A percentile compares a stretch with the other conserved stretches of the same genome.
Conservation (phyloP, 768 basidiomycete species). For the Tubosaeta sp. region DNA sequence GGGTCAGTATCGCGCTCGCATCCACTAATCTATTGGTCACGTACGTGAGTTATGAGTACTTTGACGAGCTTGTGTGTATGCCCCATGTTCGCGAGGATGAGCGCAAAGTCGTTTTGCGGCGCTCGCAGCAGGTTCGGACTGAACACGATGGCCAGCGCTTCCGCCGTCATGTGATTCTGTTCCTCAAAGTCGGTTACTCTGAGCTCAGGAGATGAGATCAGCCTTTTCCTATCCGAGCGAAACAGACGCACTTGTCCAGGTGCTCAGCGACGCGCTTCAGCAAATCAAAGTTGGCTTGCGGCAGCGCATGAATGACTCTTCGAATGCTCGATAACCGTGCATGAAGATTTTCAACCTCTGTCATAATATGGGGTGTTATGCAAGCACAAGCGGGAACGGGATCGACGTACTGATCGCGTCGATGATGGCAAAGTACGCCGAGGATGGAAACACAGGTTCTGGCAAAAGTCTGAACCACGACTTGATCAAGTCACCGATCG, state of each 20-base stretch:
- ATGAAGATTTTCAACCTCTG: slow-evolving; percentile 69
- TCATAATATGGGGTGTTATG: slow-evolving; percentile 4
- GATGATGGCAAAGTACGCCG: slow-evolving; percentile 65
- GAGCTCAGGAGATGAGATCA: slow-evolving; percentile 1
- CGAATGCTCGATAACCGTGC: slow-evolving; percentile 62
- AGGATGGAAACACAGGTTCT: slow-evolving; percentile 70
- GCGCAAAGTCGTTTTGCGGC: slow-evolving; percentile 71
- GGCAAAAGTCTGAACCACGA: slow-evolving; percentile 83
- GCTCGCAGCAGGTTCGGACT: slow-evolving; percentile 77
- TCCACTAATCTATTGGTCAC: slow-evolving; percentile 24
- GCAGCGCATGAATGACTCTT: slow-evolving; percentile 61
- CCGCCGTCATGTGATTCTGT: slow-evolving; percentile 85
- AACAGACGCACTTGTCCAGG: slow-evolving; percentile 58
- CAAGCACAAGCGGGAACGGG: background rate
- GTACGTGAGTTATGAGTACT: slow-evolving; percentile 69
- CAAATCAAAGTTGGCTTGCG: slow-evolving; percentile 73
- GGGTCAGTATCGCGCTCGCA: background rate
- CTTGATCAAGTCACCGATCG: slow-evolving; percentile 79
- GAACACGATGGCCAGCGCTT: slow-evolving; percentile 81
- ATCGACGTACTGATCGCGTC: slow-evolving; percentile 58
- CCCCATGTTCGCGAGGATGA: slow-evolving; percentile 79
- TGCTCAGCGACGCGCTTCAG: slow-evolving; percentile 77
- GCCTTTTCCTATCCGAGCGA: background rate
- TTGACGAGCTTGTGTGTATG: slow-evolving; percentile 73
- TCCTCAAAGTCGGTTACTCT: slow-evolving; percentile 89